Base-by-base conservation (phyloP, 805 yeast species). In the Cyberlindnera mrakii region DNA sequence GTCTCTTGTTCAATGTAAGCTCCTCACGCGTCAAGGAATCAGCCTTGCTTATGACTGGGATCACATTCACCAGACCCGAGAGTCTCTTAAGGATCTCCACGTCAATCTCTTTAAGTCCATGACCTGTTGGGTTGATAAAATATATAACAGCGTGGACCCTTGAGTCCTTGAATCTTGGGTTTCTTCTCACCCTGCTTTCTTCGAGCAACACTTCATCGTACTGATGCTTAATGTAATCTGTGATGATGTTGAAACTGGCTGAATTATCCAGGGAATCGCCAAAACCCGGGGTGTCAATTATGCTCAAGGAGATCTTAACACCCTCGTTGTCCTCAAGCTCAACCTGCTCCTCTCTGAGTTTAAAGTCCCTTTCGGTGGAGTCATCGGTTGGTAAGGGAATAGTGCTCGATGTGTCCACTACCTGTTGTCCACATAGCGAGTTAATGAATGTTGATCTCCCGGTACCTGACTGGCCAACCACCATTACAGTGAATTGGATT, bases 361-460 rank as follows among this genome's bases (percentile, higher is more conserved):
- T 80, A 55, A 85, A 67, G 19, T 74, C 79, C 42, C 77, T 64
- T 39, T 71, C 77, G 1, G 70, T 63, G 7, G 68, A 59, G 4
- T 58, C 59, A 50, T 82, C 87, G 31, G 81, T 80, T 23, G 74
- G 72, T 23, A 70, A 56, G 47, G 73, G 62, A 13, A 75, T 68
- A 1, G 88, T 80, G 27, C 82, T 74, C 2, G 85, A 77, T 0
- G 80, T 72, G 34, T 84, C 87, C 11, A 85, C 91, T 32, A 89
- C 89, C 53, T 84, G 80, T 51, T 89, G 93, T 46, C 85, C 96
- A 67, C 96, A 89, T 42, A 89, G 71, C 31, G 95, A 84, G 67
- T 90, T 89, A 61, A 90, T 86, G 56, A 89, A 83, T 5, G 96
- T 89, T n/a, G 96, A 84, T 61, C 96, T 77, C 15, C 96, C 96